Conservation (phyloP, 106 monocot genomes). For the Platanthera zijinensis region DNA sequence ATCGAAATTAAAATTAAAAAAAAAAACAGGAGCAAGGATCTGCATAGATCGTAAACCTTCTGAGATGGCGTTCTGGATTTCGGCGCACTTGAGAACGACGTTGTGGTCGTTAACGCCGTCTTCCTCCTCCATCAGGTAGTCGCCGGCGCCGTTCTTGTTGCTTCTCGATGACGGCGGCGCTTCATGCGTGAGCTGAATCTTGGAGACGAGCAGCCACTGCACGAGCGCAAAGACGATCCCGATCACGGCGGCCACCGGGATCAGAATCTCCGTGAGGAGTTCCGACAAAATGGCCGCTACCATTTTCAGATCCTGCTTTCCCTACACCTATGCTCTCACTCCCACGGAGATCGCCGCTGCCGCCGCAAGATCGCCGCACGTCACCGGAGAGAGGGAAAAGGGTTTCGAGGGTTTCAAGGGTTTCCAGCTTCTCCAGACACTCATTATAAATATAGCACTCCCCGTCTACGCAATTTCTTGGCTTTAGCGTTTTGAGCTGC, state of each 20-base stretch:
- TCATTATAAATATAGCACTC: too few species aligned
- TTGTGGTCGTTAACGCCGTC: conserved; percentile 32
- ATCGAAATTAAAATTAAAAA: neutral
- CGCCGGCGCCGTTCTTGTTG: conserved; percentile 1
- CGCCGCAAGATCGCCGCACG: neutral
- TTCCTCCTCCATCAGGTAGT: conserved; percentile 54
- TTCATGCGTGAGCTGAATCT: conserved; percentile 33
- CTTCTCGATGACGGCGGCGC: neutral
- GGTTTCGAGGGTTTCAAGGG: neutral
- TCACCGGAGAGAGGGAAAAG: neutral
- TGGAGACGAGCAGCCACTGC: conserved; percentile 55
- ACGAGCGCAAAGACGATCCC: conserved; percentile 54
- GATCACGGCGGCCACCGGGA: conserved; percentile 49
- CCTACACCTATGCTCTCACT: neutral
- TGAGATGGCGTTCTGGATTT: conserved; percentile 66
- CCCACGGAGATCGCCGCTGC: neutral
- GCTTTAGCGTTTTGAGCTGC: too few species aligned
- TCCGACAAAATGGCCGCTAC: conserved; percentile 38
- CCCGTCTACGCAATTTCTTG: too few species aligned
- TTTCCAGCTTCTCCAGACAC: too few species aligned
- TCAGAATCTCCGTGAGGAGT: conserved; percentile 40
- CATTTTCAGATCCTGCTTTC: conserved; percentile 20
- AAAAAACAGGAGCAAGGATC: neutral
- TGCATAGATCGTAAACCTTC: conserved; percentile 35
- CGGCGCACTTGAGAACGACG: conserved; percentile 50